Base-by-base conservation (phyloP, 2,329 filamentous ascomycete genomes). In the Botrytis aclada region DNA sequence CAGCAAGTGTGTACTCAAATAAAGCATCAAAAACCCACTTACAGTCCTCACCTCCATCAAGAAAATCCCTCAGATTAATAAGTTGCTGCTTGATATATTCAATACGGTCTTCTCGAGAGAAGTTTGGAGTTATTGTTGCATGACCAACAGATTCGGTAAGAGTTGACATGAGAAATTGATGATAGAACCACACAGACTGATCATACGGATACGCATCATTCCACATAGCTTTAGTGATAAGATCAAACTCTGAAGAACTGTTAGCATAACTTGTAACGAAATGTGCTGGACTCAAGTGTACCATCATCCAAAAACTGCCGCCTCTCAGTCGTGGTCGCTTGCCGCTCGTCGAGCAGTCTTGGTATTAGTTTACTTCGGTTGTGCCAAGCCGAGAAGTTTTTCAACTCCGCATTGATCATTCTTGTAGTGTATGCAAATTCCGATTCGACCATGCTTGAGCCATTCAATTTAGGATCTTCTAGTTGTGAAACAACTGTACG, bases 301-400 rank as follows among this genome's bases (percentile, higher is more conserved):
- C 91, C 92, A 76, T 90, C 84, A 70, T 95, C 90, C 14, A 98
- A 84, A 78, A 97, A 92, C 56, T 84, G 83, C 78, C 86, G 88
- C 71, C 96, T 87, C 65, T 89, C 87, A 32, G 82, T 83, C 66
- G 89, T 86, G 74, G 88, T 87, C 2, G 93, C 91, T 0, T 85
- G 82, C 66, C 93, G 88, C 82, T 97, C 93, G 29, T 88, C 83
- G 67, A 98, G 84, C 32, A 98, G 83, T 58, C 88, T 87, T 60
- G 93, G 89, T 71, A 98, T 96, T 34, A 98, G 86, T 79, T 93
- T 93, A 77, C 92, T 94, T 69, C 96, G 90, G 80, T 92, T 92
- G 81, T 99, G 96, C 95, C 96, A 98, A 2, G 96, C 96, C 6
- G 94, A 98, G 81, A 98, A 99, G 81, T 99, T 99, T 58, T 93